Percentiles rank a stretch among this genome's conserved stretches.
Conservation (phyloP, 441 rosid genomes). For the Gossypium laxum region DNA sequence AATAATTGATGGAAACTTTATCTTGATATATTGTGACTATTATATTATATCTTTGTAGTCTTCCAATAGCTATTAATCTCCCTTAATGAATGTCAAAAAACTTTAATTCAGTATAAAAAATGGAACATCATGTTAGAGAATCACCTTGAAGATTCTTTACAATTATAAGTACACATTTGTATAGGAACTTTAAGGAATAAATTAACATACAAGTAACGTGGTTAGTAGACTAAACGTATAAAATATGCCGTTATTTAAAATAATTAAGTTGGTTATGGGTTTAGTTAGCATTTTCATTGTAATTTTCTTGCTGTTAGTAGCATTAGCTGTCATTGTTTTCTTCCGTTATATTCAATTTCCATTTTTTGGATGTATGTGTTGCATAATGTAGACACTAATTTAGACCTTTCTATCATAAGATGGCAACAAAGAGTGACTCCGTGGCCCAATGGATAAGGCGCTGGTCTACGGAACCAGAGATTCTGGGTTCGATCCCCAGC, state of each 20-base stretch:
- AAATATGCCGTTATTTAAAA: background rate
- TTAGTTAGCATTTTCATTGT: background rate
- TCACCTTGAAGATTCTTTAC: background rate
- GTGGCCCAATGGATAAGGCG: conserved; percentile 92
- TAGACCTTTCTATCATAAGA: no score
- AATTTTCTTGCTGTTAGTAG: background rate
- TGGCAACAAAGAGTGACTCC: background rate
- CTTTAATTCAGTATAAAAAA: background rate
- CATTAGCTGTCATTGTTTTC: background rate
- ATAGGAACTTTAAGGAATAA: background rate
- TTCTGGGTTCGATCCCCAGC: conserved; percentile 66
- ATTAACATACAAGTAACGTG: background rate
- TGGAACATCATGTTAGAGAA: background rate
- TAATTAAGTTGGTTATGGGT: background rate
- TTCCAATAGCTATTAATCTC: background rate
- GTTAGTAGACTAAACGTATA: background rate
- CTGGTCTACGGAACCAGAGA: conserved; percentile 88
- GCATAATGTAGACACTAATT: no score
- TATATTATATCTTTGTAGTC: no score
- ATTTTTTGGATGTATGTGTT: background rate
- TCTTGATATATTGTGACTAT: background rate
- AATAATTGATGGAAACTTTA: background rate
- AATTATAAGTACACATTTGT: background rate
- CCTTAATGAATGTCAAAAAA: background rate
- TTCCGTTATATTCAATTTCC: background rate